These are phyloP conservation scores for Coemansia sp. DNA, from an alignment of 192 early-diverging fungal species.

Conservation along the genomic window DNA sequence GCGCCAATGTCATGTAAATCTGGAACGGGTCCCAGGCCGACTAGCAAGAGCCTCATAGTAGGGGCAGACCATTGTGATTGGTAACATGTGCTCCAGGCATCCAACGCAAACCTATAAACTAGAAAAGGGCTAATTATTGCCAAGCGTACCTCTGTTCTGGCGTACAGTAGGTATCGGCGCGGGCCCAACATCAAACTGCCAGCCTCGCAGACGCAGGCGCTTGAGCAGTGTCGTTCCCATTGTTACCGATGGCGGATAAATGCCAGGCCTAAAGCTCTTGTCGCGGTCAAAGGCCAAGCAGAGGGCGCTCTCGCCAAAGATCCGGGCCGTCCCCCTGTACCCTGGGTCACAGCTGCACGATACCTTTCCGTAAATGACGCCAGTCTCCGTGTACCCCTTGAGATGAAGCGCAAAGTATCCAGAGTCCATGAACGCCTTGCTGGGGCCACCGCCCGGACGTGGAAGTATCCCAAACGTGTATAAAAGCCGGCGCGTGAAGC, in stretches of 20 bases:
- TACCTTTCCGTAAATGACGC: constrained; percentile 40
- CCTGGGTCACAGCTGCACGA: constrained; percentile 64
- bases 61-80: too few relatives aligned
- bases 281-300: constrained; percentile 60
- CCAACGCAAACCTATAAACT: too few relatives aligned
- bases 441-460: constrained; percentile 64
- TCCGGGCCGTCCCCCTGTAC: constrained; percentile 73
- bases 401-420: constrained; percentile 36
- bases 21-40: too few relatives aligned
- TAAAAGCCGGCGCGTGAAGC: constrained; percentile 45
- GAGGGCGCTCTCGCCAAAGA: constrained; percentile 75
- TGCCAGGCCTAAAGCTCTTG: constrained; percentile 54
- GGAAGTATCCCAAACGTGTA: constrained; percentile 55
- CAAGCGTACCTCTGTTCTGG: too few relatives aligned
- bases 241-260: constrained; percentile 72
- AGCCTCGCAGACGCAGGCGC: constrained; percentile 56
- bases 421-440: constrained; percentile 50
- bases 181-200: constrained; percentile 45
- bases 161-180: background rate
- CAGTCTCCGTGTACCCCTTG: constrained; percentile 22
- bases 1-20: too few relatives aligned
- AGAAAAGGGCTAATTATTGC: too few relatives aligned
- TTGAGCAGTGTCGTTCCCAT: constrained; percentile 67
- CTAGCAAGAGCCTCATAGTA: too few relatives aligned
- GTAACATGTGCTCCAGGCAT: too few relatives aligned